Base-by-base conservation (phyloP, 1,284 basidiomycete species). In the Austroboletus novae-zelandiae region DNA sequence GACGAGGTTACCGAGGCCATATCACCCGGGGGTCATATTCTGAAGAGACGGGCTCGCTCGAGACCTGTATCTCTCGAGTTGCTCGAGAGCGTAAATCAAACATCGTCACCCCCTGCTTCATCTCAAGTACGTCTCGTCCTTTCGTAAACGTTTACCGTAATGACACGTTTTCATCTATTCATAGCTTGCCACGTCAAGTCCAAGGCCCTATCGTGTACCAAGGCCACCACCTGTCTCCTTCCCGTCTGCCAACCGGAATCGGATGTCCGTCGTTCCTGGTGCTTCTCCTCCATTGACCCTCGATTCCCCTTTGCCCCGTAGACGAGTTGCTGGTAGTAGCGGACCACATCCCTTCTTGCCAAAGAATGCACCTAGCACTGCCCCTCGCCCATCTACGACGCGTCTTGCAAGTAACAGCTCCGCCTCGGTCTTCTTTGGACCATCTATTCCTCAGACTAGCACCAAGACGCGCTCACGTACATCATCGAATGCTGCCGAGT, bases 371-470 rank as follows among this genome's bases (percentile, higher is more conserved):
- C 37, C 62, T 3, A 41, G 65, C 20, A 46, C 65, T 61, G 45
- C 63, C 59, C 51, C 74, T 36, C 61, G 62, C n/a, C 45, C 43
- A 25, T 53, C 67, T 3, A 56, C 70, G 47, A 62, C 64, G 25
- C 71, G 77, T 17, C 64, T 75, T 1, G 58, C 73, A 43, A 76
- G 74, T 50, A 81, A 70, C 45, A 74, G 74, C 43, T 83, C 84
- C 2, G 85, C 83, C 5, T 84, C 86, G 0, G 65, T 86, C 7
- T 89, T 90, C 65, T 89, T 89, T 57, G 85, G 86, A 1, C 85
- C 86, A 7, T 59, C 79, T 29, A 85, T 88, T 51, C 71, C 75
- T 34, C 61, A 68, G 45, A 55, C 66, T 2, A 15, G 43, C 15
- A 43, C 39, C 35, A 61, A 58, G 47, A 32, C 51, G 0, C 66